Conservation (phyloP, 73 alveolate genomes). For the Durusdinium trenchii region DNA sequence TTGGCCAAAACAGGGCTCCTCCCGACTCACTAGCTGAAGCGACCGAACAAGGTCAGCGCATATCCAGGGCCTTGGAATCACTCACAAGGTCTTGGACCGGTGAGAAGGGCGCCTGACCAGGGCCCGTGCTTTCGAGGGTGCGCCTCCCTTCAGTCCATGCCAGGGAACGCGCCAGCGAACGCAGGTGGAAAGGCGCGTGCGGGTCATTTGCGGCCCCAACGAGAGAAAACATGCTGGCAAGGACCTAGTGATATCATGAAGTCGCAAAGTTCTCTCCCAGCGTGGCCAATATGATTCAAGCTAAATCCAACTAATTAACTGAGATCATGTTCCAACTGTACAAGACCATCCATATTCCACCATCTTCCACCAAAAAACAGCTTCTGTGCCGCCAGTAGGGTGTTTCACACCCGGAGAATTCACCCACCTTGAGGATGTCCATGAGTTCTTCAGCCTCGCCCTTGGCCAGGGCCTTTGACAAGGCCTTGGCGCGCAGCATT, state of each 20-base stretch:
- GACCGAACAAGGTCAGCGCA: too few species aligned
- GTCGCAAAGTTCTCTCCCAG: not conserved
- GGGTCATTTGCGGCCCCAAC: not conserved
- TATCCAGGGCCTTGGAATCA: slow-evolving; percentile 33
- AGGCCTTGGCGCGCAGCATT: slow-evolving; percentile 2
- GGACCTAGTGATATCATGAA: not conserved
- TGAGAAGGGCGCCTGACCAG: slow-evolving; percentile 17
- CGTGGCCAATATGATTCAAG: not conserved
- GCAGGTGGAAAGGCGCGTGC: too few species aligned
- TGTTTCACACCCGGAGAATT: too few species aligned
- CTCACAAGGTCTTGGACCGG: slow-evolving; percentile 32
- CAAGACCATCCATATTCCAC: not conserved
- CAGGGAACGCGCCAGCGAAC: too few species aligned
- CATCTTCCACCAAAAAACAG: too few species aligned
- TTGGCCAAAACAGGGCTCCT: too few species aligned
- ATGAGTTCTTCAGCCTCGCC: slow-evolving; percentile 57
- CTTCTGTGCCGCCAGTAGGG: too few species aligned
- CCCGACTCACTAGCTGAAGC: too few species aligned
- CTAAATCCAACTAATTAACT: too few species aligned
- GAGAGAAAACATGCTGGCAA: not conserved
- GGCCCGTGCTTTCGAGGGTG: too few species aligned
- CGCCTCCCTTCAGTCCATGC: too few species aligned
- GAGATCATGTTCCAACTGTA: not conserved
- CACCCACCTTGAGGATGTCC: slow-evolving; percentile 46
- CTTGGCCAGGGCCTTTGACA: slow-evolving; percentile 49